phyloP scores from a whole-genome alignment of 129 eudicot genomes.

The Arctium lappa region DNA sequence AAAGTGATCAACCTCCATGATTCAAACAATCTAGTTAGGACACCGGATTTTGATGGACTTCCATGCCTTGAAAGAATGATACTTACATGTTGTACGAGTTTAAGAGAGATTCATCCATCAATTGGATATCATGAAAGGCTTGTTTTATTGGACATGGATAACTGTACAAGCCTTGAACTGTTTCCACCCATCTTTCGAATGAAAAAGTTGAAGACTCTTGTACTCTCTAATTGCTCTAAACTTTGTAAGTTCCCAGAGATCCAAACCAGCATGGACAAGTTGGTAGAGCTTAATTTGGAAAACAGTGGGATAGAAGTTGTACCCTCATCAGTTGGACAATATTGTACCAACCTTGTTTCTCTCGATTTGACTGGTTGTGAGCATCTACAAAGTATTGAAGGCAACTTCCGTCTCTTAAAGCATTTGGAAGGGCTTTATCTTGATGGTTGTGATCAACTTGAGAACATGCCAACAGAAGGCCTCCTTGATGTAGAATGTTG shows the following conservation, averaged over 20 bases:
- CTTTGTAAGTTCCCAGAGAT: background rate
- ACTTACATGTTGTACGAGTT: background rate
- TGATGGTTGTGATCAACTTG: background rate
- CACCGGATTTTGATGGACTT: background rate
- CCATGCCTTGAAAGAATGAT: background rate
- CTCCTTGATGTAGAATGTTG: background rate
- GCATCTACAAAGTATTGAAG: background rate
- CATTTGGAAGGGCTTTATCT: background rate
- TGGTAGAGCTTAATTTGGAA: background rate
- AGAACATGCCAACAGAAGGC: background rate
- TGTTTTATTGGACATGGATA: background rate
- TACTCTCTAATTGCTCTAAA: background rate
- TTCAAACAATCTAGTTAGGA: background rate
- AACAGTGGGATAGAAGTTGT: background rate
- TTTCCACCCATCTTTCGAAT: background rate
- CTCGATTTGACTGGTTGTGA: no score
- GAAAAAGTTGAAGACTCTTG: background rate
- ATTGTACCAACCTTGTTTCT: background rate
- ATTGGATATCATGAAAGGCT: background rate
- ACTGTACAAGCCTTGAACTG: background rate
- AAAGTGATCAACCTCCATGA: background rate
- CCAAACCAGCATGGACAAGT: background rate
- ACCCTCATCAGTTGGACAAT: background rate
- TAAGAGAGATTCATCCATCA: background rate
- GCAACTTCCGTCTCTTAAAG: background rate